Conservation (phyloP, 805 yeast genomes). For the Candida corydali region DNA sequence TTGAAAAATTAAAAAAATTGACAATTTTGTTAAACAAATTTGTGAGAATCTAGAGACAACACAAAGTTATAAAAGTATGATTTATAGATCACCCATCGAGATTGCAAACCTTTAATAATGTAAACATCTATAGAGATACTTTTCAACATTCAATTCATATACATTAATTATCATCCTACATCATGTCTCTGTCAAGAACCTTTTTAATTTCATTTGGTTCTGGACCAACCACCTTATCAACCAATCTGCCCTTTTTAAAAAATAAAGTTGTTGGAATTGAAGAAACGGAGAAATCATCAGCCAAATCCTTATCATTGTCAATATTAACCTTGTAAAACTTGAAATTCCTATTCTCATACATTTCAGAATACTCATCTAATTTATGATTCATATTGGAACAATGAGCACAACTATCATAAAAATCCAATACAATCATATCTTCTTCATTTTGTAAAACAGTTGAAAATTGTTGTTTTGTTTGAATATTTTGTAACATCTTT, state of each 20-base stretch:
- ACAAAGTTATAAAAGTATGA: too few species aligned
- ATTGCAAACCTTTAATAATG: too few species aligned
- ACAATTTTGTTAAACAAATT: too few species aligned
- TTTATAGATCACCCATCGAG: too few species aligned
- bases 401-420: conserved; percentile 97
- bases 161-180: background rate
- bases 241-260: conserved; percentile 75
- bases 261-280: conserved; percentile 59
- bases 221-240: conserved; percentile 80
- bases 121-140: too few species aligned
- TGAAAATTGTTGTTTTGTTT: conserved; percentile 8
- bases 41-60: too few species aligned
- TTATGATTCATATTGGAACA: conserved; percentile 94
- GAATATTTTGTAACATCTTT: conserved; percentile 9
- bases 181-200: conserved; percentile 30
- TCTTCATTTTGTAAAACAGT: conserved; percentile 7
- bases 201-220: conserved; percentile 76
- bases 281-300: conserved; percentile 52
- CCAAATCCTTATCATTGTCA: conserved; percentile 71
- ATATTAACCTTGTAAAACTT: conserved; percentile 85
- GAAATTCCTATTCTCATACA: conserved; percentile 48
- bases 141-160: background rate
- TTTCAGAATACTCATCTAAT: conserved; percentile 65
- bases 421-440: conserved; percentile 71
- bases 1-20: too few species aligned